These are phyloP conservation scores for Fusarium nelsonii DNA, from an alignment of 2,329 filamentous ascomycete species.

Conservation along the genomic window DNA sequence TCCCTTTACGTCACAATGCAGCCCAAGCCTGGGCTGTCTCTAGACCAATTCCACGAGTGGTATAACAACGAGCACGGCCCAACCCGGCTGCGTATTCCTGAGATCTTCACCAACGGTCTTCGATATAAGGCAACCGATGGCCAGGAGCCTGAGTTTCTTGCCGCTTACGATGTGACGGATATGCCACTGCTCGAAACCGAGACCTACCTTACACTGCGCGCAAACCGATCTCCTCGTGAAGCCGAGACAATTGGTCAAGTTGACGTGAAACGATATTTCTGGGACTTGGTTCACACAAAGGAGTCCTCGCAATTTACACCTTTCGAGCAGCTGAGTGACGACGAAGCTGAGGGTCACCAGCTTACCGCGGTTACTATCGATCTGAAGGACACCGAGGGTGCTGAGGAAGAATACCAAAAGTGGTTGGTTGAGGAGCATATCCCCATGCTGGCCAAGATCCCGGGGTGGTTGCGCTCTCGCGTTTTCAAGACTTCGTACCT, in stretches of 20 bases:
- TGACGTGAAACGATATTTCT: slow-evolving; percentile 77
- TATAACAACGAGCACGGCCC: slow-evolving; percentile 96
- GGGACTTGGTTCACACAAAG: slow-evolving; percentile 71
- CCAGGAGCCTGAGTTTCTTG: slow-evolving; percentile 76
- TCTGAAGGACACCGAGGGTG: slow-evolving; percentile 62
- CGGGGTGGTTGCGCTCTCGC: slow-evolving; percentile 82
- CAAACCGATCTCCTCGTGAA: slow-evolving; percentile 66
- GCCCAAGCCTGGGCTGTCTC: slow-evolving; percentile 73
- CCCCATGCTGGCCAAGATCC: slow-evolving; percentile 76
- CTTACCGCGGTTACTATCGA: slow-evolving; percentile 72
- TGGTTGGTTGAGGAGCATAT: slow-evolving; percentile 85
- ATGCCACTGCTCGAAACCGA: slow-evolving; percentile 78
- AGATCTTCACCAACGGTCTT: slow-evolving; percentile 80
- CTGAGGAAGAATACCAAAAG: slow-evolving; percentile 66
- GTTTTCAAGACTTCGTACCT: slow-evolving; percentile 76
- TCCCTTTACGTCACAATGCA: slow-evolving; percentile 91
- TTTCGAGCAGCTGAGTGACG: slow-evolving; percentile 70
- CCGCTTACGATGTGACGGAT: slow-evolving; percentile 83
- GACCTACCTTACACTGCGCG: slow-evolving; percentile 75
- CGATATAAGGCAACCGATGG: slow-evolving; percentile 79
- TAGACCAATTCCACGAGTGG: slow-evolving; percentile 86
- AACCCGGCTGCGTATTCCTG: slow-evolving; percentile 79
- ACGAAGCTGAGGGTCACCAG: slow-evolving; percentile 69
- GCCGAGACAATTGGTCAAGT: slow-evolving; percentile 67
- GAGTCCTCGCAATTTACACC: slow-evolving; percentile 68